phyloP scores from a whole-genome alignment of 73 alveolate species.

The Stentor roeselii region DNA sequence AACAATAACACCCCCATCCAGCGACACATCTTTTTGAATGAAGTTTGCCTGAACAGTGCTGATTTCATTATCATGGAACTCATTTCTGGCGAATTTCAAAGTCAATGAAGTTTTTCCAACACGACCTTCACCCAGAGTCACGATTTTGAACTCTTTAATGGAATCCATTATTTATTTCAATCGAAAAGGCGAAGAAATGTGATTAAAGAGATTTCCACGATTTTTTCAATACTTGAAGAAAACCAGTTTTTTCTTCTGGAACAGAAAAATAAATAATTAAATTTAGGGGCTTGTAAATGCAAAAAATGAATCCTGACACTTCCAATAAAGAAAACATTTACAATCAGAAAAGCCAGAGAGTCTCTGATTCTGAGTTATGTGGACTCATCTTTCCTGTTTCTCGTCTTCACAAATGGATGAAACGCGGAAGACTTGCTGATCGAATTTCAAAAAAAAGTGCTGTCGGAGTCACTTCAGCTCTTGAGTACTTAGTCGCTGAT shows the following conservation, averaged over 20 bases:
- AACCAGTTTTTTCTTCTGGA: no score
- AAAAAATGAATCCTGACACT: no score
- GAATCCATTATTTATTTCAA: no score
- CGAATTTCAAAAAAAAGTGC: neutral
- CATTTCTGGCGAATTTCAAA: conserved; percentile 42
- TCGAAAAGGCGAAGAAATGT: no score
- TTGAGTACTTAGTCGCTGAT: neutral
- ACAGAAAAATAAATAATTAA: no score
- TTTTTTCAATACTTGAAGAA: no score
- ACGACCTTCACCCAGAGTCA: conserved; percentile 64
- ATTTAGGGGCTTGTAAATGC: no score
- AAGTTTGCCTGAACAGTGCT: conserved; percentile 57
- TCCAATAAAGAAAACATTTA: no score
- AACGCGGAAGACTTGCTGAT: neutral
- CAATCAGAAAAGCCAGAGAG: neutral
- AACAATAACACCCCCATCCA: conserved; percentile 38
- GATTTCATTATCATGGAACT: conserved; percentile 51
- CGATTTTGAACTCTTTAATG: conserved; percentile 36
- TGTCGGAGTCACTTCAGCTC: neutral
- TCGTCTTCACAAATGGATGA: neutral
- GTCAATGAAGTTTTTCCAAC: conserved; percentile 67
- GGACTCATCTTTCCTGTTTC: neutral
- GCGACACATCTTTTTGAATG: conserved; percentile 38
- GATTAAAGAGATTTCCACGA: no score
- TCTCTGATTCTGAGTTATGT: neutral